Percentiles rank a stretch among this genome's conserved stretches.
Evolutionary conservation across 2,329 filamentous ascomycete genomes (phyloP).

Genomic region (Pezicula carpinea): DNA sequence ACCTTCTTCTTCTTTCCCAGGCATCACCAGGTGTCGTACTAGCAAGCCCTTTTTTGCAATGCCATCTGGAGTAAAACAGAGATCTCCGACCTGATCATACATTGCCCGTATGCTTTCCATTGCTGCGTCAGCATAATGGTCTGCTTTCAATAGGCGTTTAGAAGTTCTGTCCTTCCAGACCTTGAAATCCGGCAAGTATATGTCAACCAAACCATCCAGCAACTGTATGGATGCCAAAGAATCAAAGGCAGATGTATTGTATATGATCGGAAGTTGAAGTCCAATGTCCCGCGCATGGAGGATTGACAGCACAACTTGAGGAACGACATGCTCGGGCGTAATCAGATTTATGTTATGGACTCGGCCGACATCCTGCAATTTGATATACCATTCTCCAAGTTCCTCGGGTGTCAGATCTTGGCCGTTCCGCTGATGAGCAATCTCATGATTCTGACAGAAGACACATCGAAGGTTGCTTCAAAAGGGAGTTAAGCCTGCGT

Average conservation of each 20-base stretch:
- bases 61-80: constrained; percentile 77
- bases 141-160: constrained; percentile 70
- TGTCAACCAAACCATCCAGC: constrained; percentile 75
- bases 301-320: constrained; percentile 74
- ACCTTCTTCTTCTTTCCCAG: constrained; percentile 70
- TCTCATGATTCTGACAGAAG: constrained; percentile 80
- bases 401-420: constrained; percentile 75
- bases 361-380: constrained; percentile 71
- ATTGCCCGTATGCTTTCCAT: constrained; percentile 75
- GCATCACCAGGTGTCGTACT: constrained; percentile 81
- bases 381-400: constrained; percentile 77
- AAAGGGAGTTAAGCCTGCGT: too few species aligned
- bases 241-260: constrained; percentile 82
- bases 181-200: constrained; percentile 88
- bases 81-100: constrained; percentile 76
- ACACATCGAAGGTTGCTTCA: constrained; percentile 48
- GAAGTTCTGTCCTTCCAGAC: constrained; percentile 66
- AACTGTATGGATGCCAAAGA: constrained; percentile 66
- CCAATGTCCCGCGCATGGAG: constrained; percentile 68
- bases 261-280: constrained; percentile 68
- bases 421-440: constrained; percentile 75
- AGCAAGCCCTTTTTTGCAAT: constrained; percentile 75
- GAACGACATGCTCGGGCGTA: constrained; percentile 82
- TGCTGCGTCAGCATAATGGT: constrained; percentile 68
- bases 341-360: constrained; percentile 91